Conservation (phyloP, 2,329 filamentous ascomycete species). For the Fusarium nelsonii region DNA sequence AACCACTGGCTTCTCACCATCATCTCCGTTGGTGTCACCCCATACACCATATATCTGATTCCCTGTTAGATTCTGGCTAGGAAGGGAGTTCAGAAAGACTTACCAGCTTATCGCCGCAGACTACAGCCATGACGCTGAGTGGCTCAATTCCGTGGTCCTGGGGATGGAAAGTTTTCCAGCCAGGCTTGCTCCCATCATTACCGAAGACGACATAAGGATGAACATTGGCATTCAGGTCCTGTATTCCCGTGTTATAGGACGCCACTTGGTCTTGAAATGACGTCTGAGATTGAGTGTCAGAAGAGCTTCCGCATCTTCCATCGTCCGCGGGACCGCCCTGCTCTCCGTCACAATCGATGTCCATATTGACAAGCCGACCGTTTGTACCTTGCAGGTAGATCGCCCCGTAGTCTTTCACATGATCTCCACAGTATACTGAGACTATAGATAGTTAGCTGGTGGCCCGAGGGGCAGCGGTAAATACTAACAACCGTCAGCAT, state of each 20-base stretch:
- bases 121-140: slow-evolving; percentile 66
- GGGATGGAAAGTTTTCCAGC: slow-evolving; percentile 57
- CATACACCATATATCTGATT: slow-evolving; percentile 65
- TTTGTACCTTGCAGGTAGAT: slow-evolving; percentile 58
- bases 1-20: slow-evolving; percentile 55
- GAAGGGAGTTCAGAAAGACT: background rate
- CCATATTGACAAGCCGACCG: slow-evolving; percentile 64
- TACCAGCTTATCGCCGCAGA: slow-evolving; percentile 63
- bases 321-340: slow-evolving; percentile 54
- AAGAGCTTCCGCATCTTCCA: slow-evolving; percentile 48
- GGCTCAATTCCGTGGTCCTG: slow-evolving; percentile 58
- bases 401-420: too few relatives aligned
- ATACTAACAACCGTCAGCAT: too few relatives aligned
- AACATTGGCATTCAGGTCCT: slow-evolving; percentile 63
- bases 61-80: too few relatives aligned
- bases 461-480: too few relatives aligned
- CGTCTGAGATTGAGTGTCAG: slow-evolving; percentile 49
- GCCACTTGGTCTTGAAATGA: slow-evolving; percentile 57
- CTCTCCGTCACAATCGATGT: slow-evolving; percentile 69
- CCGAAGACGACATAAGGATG: slow-evolving; percentile 68
- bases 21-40: slow-evolving; percentile 69
- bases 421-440: too few relatives aligned
- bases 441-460: too few relatives aligned
- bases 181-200: slow-evolving; percentile 55
- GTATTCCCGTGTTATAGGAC: slow-evolving; percentile 50